Conservation (phyloP, 371 early-diverging fungal species). For the Apophysomyces sp. region DNA sequence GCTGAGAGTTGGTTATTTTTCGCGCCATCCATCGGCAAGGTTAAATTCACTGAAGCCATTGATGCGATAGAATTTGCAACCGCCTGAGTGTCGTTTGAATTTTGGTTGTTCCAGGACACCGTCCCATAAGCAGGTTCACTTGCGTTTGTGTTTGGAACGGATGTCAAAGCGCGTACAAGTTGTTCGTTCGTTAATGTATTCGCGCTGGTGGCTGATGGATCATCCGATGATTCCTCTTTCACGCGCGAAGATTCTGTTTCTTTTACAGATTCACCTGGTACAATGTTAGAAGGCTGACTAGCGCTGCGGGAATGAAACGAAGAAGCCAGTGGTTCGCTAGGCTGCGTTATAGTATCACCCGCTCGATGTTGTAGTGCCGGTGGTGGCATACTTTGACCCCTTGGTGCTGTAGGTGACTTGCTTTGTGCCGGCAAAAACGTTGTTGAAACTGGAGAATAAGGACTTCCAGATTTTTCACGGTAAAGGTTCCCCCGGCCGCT, state of each 20-base stretch:
- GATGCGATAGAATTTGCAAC: neutral
- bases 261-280: neutral
- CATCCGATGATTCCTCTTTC: neutral
- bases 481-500: neutral
- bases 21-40: neutral
- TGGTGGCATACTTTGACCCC: neutral
- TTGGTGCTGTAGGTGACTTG: neutral
- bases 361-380: neutral
- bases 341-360: neutral
- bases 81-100: neutral
- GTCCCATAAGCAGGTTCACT: neutral
- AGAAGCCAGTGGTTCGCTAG: neutral
- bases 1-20: neutral
- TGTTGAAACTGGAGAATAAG: neutral
- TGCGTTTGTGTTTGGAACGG: conserved; percentile 16
- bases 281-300: neutral
- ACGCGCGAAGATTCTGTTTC: neutral
- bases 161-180: conserved; percentile 32
- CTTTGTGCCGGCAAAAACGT: neutral
- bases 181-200: conserved; percentile 38
- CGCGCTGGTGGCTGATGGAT: neutral
- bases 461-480: neutral
- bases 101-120: neutral
- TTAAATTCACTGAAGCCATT: neutral
- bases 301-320: neutral